phyloP scores from a whole-genome alignment of 2,329 filamentous ascomycete genomes.

The Cytospora leucostoma region DNA sequence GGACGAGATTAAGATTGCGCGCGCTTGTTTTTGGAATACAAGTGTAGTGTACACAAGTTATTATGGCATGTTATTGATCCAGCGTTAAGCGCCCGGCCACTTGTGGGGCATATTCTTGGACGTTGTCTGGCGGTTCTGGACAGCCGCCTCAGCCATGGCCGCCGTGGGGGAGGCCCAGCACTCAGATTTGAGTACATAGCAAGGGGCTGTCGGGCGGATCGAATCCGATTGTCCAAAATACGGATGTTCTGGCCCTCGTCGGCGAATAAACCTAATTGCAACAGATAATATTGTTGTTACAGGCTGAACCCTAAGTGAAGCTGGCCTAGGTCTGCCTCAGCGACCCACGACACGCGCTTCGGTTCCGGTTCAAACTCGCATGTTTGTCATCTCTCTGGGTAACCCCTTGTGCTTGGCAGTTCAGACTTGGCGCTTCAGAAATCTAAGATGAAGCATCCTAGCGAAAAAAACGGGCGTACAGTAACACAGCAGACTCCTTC shows the following conservation, averaged over 20 bases:
- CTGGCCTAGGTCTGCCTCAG: no score
- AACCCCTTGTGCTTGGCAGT: no score
- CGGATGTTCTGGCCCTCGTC: conserved; percentile 8
- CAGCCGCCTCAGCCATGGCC: conserved; percentile 19
- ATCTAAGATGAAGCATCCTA: conserved; percentile 3
- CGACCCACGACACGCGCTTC: no score
- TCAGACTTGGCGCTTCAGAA: no score
- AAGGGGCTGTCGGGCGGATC: background rate
- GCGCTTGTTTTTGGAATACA: no score
- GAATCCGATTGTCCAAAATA: background rate
- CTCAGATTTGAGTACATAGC: background rate
- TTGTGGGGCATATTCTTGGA: background rate
- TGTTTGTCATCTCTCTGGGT: background rate
- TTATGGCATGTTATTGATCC: conserved; percentile 7
- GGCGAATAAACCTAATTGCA: background rate
- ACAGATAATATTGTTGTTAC: background rate
- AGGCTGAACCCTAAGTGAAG: background rate
- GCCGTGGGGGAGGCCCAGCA: conserved; percentile 7
- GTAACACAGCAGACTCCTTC: background rate
- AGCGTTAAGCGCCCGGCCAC: conserved; percentile 4
- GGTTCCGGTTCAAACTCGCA: no score
- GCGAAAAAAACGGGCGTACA: background rate
- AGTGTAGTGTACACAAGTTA: no score
- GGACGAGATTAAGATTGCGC: no score
- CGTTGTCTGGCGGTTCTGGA: conserved; percentile 9